Percentiles rank a stretch among this genome's conserved stretches.
phyloP scores from a whole-genome alignment of 306 rosid species.

The Cucurbita argyrosperma region DNA sequence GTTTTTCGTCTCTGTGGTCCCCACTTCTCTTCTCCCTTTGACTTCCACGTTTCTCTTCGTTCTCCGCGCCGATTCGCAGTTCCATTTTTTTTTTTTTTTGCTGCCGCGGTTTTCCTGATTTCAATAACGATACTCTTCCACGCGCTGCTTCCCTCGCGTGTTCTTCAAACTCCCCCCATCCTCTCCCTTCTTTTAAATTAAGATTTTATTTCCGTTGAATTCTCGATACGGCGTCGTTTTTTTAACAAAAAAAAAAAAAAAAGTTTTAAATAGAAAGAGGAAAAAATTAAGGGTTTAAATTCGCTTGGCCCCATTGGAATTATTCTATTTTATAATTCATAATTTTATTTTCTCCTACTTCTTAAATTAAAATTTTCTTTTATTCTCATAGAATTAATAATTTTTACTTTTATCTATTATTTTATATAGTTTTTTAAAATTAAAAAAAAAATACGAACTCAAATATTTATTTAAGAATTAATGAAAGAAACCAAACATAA shows the following conservation, averaged over 20 bases:
- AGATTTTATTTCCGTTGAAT: too few relatives aligned
- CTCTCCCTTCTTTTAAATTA: too few relatives aligned
- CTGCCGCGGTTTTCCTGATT: not conserved
- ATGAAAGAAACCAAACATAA: too few relatives aligned
- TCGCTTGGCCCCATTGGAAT: not conserved
- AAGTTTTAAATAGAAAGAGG: not conserved
- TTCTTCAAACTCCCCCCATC: not conserved
- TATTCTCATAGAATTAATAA: too few relatives aligned
- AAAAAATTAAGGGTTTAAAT: not conserved
- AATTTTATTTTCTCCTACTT: too few relatives aligned
- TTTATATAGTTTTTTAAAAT: too few relatives aligned
- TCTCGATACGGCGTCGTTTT: not conserved
- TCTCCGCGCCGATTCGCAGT: conserved; percentile 3
- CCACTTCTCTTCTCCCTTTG: conserved; percentile 6
- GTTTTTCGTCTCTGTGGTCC: conserved; percentile 6
- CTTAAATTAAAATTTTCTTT: too few relatives aligned
- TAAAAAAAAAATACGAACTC: too few relatives aligned
- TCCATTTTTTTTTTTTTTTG: not conserved
- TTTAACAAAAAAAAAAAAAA: not conserved
- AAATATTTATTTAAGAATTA: too few relatives aligned
- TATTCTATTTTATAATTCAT: not conserved
- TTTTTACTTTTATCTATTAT: too few relatives aligned
- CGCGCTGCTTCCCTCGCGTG: not conserved
- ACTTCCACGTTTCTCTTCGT: not conserved
- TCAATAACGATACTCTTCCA: not conserved